Base-by-base conservation (phyloP, 441 rosid genomes). In the Hura crepitans region DNA sequence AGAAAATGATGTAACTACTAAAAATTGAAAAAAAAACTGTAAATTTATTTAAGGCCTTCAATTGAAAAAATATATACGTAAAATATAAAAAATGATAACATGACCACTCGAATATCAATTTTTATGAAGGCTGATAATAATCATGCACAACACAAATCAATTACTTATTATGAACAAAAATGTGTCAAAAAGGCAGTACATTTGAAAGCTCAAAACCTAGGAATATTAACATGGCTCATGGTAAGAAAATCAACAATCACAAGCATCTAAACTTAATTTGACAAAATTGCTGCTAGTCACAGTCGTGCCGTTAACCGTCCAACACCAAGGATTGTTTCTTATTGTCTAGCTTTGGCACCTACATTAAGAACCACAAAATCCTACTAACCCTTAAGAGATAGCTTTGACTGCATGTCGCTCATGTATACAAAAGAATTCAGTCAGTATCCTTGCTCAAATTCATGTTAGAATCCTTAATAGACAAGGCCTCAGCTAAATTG, bases 401-500 rank as follows among this genome's bases (percentile, higher is more conserved):
- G 57, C 33, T 46, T 46, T 50, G 22, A 33, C 12, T 45, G n/a
- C 42, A 13, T 42, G 31, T 50, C 62, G 60, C 65, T 35, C 35
- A 27, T 23, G 70, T 64, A 61, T 57, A 76, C 68, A 54, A 58
- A 51, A 46, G 54, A 74, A 35, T 43, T 70, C 71, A 54, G 49
- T 69, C 61, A 33, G 66, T 17, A n/a, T 53, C 63, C 33, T 31
- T 66, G 0, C 69, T 63, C 23, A 64, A 15, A n/a, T 53, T 60
- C 33, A 27, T 62, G 0, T 60, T 53, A 23, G 76, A 18, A 68
- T 79, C 84, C 20, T 74, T 75, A 51, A 84, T 82, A 6, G 81
- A 86, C 37, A 90, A 79, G 43, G 91, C 96, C 9, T 87, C 94
- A 1, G 88, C 95, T 25, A 90, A 23, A 33, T 68, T 82, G 63